These are phyloP conservation scores for Malus hybrid DNA, from an alignment of 331 rosid species.

Conservation along the genomic window DNA sequence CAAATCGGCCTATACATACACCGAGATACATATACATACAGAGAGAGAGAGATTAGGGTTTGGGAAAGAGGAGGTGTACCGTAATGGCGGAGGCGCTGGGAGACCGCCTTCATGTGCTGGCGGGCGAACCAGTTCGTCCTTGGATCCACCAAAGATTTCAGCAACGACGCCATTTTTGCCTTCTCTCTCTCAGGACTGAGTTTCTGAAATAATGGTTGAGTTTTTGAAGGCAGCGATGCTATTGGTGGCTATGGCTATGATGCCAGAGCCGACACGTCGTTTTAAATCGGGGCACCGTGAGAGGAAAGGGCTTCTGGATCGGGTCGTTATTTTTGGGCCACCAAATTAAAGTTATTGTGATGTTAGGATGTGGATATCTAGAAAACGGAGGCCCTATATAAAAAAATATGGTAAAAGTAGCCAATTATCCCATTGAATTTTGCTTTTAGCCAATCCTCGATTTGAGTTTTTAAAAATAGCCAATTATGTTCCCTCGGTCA, in stretches of 20 bases:
- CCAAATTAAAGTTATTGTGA: not conserved
- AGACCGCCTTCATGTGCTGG: constrained; percentile 75
- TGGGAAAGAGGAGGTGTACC: constrained; percentile 29
- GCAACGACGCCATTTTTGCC: constrained; percentile 51
- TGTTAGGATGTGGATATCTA: too few relatives aligned
- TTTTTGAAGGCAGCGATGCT: not conserved
- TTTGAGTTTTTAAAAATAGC: too few relatives aligned
- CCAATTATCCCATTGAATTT: too few relatives aligned
- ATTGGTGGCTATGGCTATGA: not conserved
- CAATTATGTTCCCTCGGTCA: too few relatives aligned
- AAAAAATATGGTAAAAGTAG: too few relatives aligned
- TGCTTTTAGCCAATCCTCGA: too few relatives aligned
- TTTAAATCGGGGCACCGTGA: not conserved
- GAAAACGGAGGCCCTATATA: too few relatives aligned
- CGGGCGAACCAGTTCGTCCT: constrained; percentile 78
- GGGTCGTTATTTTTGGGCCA: not conserved
- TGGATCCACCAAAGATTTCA: constrained; percentile 58
- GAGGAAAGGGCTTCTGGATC: too few relatives aligned
- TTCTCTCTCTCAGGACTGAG: not conserved
- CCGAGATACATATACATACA: not conserved
- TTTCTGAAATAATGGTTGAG: not conserved
- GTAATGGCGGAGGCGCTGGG: constrained; percentile 67
- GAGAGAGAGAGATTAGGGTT: not conserved
- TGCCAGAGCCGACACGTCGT: not conserved
- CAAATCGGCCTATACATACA: not conserved